Evolutionary conservation across 73 alveolate genomes (phyloP).

Genomic region (Symbiodinium pilosum): DNA sequence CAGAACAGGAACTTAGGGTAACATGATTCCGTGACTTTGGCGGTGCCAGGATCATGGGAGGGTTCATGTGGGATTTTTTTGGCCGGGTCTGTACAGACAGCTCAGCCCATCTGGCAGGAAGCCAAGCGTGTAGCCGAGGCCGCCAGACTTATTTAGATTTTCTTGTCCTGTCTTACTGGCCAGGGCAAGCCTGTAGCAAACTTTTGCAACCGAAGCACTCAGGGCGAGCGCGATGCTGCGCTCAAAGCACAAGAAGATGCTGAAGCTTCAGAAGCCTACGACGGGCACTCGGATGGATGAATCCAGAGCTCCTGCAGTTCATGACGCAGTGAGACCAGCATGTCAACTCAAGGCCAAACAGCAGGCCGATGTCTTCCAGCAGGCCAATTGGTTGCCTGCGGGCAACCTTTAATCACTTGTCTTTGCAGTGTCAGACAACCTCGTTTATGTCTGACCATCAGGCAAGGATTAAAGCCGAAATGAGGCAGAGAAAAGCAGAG

Average conservation of each 20-base stretch:
- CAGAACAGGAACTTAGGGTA: background rate
- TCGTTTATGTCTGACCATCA: background rate
- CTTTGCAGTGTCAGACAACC: no score
- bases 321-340: background rate
- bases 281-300: background rate
- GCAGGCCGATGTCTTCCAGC: slow-evolving; percentile 84
- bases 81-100: no score
- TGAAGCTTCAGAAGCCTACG: slow-evolving; percentile 69
- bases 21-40: no score
- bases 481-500: slow-evolving; percentile 67
- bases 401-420: background rate
- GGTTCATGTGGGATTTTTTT: no score
- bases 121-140: slow-evolving; percentile 17
- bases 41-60: no score
- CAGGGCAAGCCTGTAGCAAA: no score
- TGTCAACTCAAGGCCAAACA: slow-evolving; percentile 37
- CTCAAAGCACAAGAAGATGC: slow-evolving; percentile 59
- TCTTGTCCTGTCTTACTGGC: no score
- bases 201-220: no score
- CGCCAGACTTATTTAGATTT: background rate
- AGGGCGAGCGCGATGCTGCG: slow-evolving; percentile 75
- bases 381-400: background rate
- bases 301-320: background rate
- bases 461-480: slow-evolving; percentile 75
- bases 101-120: background rate